Conservation (phyloP, 1,284 basidiomycete genomes). For the Trichosporon ovoides region DNA sequence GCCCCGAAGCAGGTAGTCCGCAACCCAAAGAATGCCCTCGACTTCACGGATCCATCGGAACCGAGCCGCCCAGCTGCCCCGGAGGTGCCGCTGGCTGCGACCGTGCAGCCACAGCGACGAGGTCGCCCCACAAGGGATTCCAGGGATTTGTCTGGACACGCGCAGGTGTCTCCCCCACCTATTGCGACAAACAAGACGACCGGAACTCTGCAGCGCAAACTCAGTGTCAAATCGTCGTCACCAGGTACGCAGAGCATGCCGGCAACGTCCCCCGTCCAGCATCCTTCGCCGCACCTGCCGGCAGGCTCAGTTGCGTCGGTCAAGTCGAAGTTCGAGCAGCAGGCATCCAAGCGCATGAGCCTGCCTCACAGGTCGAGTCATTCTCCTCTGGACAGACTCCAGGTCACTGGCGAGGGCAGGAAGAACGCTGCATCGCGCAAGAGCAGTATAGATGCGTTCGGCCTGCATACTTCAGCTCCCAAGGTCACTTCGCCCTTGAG, state of each 20-base stretch:
- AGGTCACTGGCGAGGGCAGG: conserved; percentile 34
- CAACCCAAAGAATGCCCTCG: conserved; percentile 36
- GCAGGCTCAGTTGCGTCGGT: background rate
- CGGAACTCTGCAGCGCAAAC: background rate
- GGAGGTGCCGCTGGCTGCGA: conserved; percentile 32
- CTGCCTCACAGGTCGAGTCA: background rate
- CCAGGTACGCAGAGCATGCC: background rate
- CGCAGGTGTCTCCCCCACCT: background rate
- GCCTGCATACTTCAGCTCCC: conserved; percentile 12
- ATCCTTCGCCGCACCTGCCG: background rate
- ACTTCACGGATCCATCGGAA: conserved; percentile 39
- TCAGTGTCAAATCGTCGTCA: background rate
- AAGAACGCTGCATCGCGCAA: conserved; percentile 10
- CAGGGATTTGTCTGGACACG: conserved; percentile 8
- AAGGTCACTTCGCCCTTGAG: conserved; percentile 10
- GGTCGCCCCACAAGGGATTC: conserved; percentile 41
- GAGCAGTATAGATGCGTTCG: conserved; percentile 34
- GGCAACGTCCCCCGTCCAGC: background rate
- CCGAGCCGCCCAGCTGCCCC: conserved; percentile 17
- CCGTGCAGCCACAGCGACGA: conserved; percentile 44
- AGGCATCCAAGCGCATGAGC: background rate
- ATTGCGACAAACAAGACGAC: background rate
- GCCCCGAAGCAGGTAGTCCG: background rate
- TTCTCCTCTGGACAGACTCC: conserved; percentile 12
- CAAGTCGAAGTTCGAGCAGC: conserved; percentile 3